These are phyloP conservation scores for Strobilomyces echinocephalus DNA, from an alignment of 768 basidiomycete genomes.

Conservation along the genomic window DNA sequence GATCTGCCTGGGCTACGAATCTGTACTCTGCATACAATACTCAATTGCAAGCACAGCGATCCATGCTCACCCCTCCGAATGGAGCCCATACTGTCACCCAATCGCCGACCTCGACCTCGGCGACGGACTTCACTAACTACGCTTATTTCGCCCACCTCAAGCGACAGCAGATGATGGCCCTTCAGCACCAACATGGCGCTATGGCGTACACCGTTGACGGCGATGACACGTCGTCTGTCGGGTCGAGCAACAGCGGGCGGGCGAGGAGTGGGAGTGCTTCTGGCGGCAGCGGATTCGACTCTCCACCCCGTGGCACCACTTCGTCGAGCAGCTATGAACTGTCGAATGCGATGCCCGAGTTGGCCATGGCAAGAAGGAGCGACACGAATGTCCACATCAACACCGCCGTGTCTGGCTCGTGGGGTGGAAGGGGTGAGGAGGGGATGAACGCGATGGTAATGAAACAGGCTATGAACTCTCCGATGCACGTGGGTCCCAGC, in stretches of 20 bases:
- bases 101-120: constrained; percentile 8
- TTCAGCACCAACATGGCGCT: constrained; percentile 28
- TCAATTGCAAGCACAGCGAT: constrained; percentile 30
- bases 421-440: constrained; percentile 26
- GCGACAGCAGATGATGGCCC: constrained; percentile 29
- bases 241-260: constrained; percentile 31
- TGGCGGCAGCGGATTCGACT: constrained; percentile 30
- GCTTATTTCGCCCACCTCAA: constrained; percentile 22
- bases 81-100: constrained; percentile 33
- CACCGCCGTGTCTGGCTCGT: constrained; percentile 21
- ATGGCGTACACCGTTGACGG: constrained; percentile 30
- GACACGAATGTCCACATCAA: constrained; percentile 24
- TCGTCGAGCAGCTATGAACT: constrained; percentile 35
- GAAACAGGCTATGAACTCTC: constrained; percentile 31
- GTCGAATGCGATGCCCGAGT: constrained; percentile 26
- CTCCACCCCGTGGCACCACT: constrained; percentile 28
- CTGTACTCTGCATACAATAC: constrained; percentile 26
- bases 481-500: constrained; percentile 38
- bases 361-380: constrained; percentile 21
- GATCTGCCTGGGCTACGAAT: constrained; percentile 28
- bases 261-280: constrained; percentile 37
- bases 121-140: constrained; percentile 19
- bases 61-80: constrained; percentile 41
- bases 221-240: constrained; percentile 37
- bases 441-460: constrained; percentile 33